phyloP scores from a whole-genome alignment of 192 early-diverging fungal species.

The Pilobolus umbonatus region DNA sequence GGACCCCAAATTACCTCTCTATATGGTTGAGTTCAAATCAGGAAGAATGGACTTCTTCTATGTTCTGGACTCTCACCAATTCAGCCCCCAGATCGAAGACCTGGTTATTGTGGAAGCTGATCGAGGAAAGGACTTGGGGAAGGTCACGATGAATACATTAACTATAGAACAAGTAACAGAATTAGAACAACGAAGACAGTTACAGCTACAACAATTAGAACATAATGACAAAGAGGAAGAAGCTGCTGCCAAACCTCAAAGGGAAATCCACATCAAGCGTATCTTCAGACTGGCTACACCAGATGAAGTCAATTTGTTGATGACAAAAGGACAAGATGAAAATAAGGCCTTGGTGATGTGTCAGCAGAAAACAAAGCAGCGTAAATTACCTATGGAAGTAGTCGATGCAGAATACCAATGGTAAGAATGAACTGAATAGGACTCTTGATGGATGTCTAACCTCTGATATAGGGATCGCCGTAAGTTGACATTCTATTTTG shows the following conservation, averaged over 20 bases:
- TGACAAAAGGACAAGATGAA: conserved; percentile 84
- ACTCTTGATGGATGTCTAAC: background rate
- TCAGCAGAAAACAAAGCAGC: conserved; percentile 84
- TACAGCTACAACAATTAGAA: conserved; percentile 44
- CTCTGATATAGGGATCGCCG: conserved; percentile 70
- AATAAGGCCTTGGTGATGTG: conserved; percentile 82
- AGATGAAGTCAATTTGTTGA: conserved; percentile 75
- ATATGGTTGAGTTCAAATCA: conserved; percentile 86
- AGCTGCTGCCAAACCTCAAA: conserved; percentile 36
- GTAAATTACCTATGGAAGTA: conserved; percentile 91
- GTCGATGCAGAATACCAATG: conserved; percentile 98
- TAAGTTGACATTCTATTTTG: conserved; percentile 96
- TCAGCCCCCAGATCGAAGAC: conserved; percentile 58
- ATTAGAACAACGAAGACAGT: conserved; percentile 30
- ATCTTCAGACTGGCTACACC: conserved; percentile 80
- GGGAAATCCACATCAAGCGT: conserved; percentile 87
- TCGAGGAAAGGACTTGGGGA: conserved; percentile 87
- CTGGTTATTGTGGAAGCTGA: conserved; percentile 87
- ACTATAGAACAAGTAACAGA: conserved; percentile 44
- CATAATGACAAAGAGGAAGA: conserved; percentile 40
- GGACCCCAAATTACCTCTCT: conserved; percentile 54
- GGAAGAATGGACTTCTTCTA: conserved; percentile 83
- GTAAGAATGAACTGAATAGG: conserved; percentile 32
- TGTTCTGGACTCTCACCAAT: conserved; percentile 45
- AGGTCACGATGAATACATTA: conserved; percentile 73